Conservation (phyloP, 495 filamentous ascomycete genomes). For the Echria macrotheca region DNA sequence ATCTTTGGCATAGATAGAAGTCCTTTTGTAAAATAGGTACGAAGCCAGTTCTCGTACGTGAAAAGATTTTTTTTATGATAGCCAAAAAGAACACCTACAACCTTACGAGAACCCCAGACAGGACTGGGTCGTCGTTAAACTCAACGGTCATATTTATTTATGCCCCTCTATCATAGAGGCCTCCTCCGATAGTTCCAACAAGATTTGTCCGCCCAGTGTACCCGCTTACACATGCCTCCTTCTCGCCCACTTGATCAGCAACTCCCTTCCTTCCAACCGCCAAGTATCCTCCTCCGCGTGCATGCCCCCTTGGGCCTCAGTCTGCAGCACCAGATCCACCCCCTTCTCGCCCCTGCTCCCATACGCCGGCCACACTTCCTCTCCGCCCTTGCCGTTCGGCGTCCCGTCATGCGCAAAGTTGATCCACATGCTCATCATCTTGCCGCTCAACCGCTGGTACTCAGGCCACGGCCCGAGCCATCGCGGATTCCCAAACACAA, state of each 20-base stretch:
- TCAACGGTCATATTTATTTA: no score
- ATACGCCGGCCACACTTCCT: conserved; percentile 29
- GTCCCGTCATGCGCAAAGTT: conserved; percentile 28
- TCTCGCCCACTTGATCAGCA: conserved; percentile 29
- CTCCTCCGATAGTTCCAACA: no score
- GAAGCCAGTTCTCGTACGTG: no score
- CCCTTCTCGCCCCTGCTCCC: conserved; percentile 18
- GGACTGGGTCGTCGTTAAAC: no score
- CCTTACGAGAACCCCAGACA: no score
- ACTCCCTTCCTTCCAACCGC: conserved; percentile 29
- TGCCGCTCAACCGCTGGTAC: conserved; percentile 22
- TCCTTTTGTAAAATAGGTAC: no score
- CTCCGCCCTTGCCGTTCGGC: conserved; percentile 22
- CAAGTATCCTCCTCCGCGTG: conserved; percentile 30
- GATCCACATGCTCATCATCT: conserved; percentile 29
- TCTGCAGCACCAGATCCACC: conserved; percentile 31
- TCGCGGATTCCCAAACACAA: conserved; percentile 31
- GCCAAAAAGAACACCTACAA: no score
- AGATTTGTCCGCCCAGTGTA: no score
- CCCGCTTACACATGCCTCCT: conserved; percentile 31
- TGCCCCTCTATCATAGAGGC: no score
- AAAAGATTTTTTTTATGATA: no score
- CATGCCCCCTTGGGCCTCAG: conserved; percentile 26
- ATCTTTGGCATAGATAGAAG: no score
- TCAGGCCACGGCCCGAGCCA: conserved; percentile 26